Conservation (phyloP, 768 basidiomycete genomes). For the Boletus rex-veris region DNA sequence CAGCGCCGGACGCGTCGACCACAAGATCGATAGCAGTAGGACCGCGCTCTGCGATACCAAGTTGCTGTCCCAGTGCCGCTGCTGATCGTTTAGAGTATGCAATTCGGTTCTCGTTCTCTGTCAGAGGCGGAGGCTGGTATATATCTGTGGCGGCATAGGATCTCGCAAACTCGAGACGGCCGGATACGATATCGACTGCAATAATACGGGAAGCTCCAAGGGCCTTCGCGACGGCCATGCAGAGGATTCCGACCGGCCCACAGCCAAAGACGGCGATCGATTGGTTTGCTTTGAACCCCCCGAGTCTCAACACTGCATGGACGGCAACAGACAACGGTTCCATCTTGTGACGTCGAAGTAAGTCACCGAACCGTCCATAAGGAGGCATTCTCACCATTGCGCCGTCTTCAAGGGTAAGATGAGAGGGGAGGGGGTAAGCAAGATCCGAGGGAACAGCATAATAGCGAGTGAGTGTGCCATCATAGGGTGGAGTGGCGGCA, state of each 20-base stretch:
- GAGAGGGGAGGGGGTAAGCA: conserved; percentile 77
- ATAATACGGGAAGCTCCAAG: conserved; percentile 82
- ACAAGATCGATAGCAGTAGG: conserved; percentile 74
- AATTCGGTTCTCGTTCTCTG: conserved; percentile 61
- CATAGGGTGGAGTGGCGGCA: conserved; percentile 90
- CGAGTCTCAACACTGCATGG: conserved; percentile 81
- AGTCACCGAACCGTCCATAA: not conserved
- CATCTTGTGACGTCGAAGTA: conserved; percentile 50
- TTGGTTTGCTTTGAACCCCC: conserved; percentile 66
- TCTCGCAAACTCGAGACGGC: conserved; percentile 84
- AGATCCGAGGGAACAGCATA: conserved; percentile 86
- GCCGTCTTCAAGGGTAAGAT: conserved; percentile 87
- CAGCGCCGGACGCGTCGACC: conserved; percentile 90
- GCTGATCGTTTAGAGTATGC: conserved; percentile 76
- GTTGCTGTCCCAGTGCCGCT: conserved; percentile 54
- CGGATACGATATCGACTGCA: conserved; percentile 74
- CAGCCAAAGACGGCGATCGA: conserved; percentile 84
- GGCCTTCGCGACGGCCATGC: conserved; percentile 95
- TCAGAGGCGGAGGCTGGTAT: conserved; percentile 58
- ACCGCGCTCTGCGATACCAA: conserved; percentile 72
- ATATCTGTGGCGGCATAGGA: conserved; percentile 77
- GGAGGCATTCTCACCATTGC: conserved; percentile 62
- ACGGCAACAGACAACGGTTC: conserved; percentile 93
- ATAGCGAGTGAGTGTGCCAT: conserved; percentile 85
- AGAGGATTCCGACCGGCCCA: conserved; percentile 84